phyloP scores from a whole-genome alignment of 441 rosid genomes.

The Jatropha podagrica region DNA sequence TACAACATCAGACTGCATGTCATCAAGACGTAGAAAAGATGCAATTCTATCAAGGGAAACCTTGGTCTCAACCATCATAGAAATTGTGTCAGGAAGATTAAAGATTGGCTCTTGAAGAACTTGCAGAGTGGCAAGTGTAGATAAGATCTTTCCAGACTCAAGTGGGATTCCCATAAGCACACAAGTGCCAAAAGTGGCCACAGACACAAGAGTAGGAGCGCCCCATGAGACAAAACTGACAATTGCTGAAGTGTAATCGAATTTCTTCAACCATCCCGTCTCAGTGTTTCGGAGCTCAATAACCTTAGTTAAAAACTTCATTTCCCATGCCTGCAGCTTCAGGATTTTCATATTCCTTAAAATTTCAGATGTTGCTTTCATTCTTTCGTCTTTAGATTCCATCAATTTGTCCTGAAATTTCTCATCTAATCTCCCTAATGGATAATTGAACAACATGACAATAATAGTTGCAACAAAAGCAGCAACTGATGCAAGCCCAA shows the following conservation, averaged over 20 bases:
- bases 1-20: conserved; percentile 27
- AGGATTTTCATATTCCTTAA: conserved; percentile 57
- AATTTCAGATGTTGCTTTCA: conserved; percentile 50
- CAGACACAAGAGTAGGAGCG: conserved; percentile 50
- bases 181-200: conserved; percentile 47
- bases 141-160: conserved; percentile 8
- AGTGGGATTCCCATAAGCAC: conserved; percentile 18
- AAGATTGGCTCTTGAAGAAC: conserved; percentile 50
- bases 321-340: conserved; percentile 63
- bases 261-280: conserved; percentile 48
- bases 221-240: conserved; percentile 40
- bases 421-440: conserved; percentile 41
- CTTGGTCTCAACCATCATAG: conserved; percentile 53
- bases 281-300: conserved; percentile 38
- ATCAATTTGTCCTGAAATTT: conserved; percentile 46
- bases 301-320: conserved; percentile 49
- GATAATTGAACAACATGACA: conserved; percentile 41
- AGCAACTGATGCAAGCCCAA: conserved; percentile 49
- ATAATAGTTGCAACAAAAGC: conserved; percentile 36
- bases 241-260: conserved; percentile 34
- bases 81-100: conserved; percentile 48
- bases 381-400: conserved; percentile 48
- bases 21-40: conserved; percentile 36
- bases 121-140: conserved; percentile 57
- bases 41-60: conserved; percentile 64